Percentiles rank a stretch among this genome's conserved stretches.
phyloP scores from a whole-genome alignment of 2,329 filamentous ascomycete species.

The Ceratocystis huliohia region DNA sequence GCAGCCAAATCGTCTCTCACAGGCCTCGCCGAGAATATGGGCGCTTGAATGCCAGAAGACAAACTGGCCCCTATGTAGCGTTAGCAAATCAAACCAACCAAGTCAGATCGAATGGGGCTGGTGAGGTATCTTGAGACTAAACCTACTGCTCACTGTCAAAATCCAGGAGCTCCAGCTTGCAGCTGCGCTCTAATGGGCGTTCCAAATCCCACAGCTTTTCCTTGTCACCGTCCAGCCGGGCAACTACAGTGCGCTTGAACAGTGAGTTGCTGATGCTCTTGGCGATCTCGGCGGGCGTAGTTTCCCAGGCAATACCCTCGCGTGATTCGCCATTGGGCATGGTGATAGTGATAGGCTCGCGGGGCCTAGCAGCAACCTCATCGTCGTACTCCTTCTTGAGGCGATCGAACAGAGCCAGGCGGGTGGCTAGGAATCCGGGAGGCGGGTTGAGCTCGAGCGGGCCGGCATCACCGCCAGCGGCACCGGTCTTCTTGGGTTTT shows the following conservation, averaged over 20 bases:
- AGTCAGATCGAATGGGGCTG: neutral
- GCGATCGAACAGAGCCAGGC: constrained; percentile 63
- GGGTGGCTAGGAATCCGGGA: constrained; percentile 68
- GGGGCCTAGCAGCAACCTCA: constrained; percentile 57
- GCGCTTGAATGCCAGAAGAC: constrained; percentile 98
- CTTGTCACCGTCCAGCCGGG: constrained; percentile 61
- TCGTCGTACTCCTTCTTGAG: constrained; percentile 75
- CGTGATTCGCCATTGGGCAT: constrained; percentile 59
- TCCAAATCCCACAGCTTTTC: constrained; percentile 82
- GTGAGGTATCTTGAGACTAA: neutral
- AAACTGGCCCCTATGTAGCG: constrained; percentile 51
- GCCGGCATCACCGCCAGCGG: constrained; percentile 28
- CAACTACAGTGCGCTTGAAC: constrained; percentile 76
- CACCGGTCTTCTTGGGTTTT: constrained; percentile 32
- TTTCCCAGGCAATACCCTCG: constrained; percentile 77
- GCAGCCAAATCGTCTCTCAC: constrained; percentile 81
- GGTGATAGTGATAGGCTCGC: constrained; percentile 60
- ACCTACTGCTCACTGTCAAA: constrained; percentile 43
- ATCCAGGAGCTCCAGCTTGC: constrained; percentile 69
- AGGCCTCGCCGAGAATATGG: constrained; percentile 89
- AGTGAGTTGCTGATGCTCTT: constrained; percentile 73
- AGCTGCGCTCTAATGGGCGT: constrained; percentile 76
- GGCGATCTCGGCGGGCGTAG: constrained; percentile 67
- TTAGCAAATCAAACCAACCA: neutral
- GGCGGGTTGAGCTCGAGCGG: constrained; percentile 40